Evolutionary conservation across 148 eudicot genomes (phyloP), one percentile per base, ranked within the genome.

Genomic region (Cornus suecica): DNA sequence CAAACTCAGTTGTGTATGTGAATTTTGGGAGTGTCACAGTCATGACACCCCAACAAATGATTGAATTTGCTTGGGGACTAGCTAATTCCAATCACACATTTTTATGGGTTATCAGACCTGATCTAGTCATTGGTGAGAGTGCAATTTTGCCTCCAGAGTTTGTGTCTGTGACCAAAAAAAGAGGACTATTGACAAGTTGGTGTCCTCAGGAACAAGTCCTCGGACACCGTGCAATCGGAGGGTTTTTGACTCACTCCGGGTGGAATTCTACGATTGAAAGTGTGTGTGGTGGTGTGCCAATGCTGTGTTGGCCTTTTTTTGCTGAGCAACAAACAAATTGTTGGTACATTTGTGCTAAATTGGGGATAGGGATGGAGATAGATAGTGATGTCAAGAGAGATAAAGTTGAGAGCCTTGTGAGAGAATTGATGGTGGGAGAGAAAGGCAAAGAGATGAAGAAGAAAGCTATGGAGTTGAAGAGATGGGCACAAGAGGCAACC

Each of bases 301-400:
- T 82, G 85, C 66, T 82, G 7, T 78, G 81, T 30, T 82, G 85
- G 85, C 85, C 85, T 0, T 74, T 78, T 58, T 82, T 82, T n/a
- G 81, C 85, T 2, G 85, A 82, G 34, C 85, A 82, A 28, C 78
- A 65, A n/a, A 78, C 85, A 0, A 82, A 82, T 30, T 82, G 85
- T 65, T 78, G 85, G 85, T 82, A 8, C 29, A 52, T 54, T n/a
- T 82, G 85, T 48, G 34, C 30, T 3, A 26, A 71, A 41, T 78
- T 74, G 85, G 81, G 85, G 4, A 31, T 82, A 9, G 82, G 81
- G 0, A 70, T 74, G 85, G 85, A 82, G 76, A 78, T 82, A 2
- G 76, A 78, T 22, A 66, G 28, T 37, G 68, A 78, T 66, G 85
- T 82, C 8, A 78, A 78, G 76, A 70, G 85, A 58, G 81, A 60